Percentiles rank a stretch among this genome's conserved stretches.
These are phyloP conservation scores for Sporisorium scitamineum DNA, from an alignment of 1,284 basidiomycete genomes.

Conservation along the genomic window DNA sequence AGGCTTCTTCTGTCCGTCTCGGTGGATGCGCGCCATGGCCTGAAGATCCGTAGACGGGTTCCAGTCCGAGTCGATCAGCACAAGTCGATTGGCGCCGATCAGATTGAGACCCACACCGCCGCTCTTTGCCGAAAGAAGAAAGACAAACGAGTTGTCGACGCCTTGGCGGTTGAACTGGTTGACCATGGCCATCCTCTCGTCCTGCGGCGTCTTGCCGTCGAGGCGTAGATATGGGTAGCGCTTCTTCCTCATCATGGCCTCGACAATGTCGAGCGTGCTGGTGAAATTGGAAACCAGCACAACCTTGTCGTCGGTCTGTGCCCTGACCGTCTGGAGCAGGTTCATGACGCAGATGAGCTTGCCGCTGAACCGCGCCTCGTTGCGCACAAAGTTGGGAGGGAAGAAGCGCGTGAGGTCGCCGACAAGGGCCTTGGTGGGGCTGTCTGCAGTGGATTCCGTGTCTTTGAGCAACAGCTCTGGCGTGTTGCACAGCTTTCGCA, in stretches of 20 bases:
- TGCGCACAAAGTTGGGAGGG: slow-evolving; percentile 45
- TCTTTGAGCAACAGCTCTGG: slow-evolving; percentile 84
- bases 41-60: slow-evolving; percentile 88
- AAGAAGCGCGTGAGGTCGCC: slow-evolving; percentile 43
- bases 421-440: slow-evolving; percentile 41
- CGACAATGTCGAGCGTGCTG: slow-evolving; percentile 89
- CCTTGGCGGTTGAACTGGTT: slow-evolving; percentile 59
- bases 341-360: slow-evolving; percentile 81
- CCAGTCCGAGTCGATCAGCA: slow-evolving; percentile 91
- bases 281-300: slow-evolving; percentile 69
- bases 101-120: slow-evolving; percentile 98
- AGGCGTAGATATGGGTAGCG: slow-evolving; percentile 84
- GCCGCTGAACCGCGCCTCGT: slow-evolving; percentile 53
- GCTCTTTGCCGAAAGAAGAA: slow-evolving; percentile 94
- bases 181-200: slow-evolving; percentile 54
- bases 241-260: slow-evolving; percentile 82
- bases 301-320: slow-evolving; percentile 79
- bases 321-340: slow-evolving; percentile 76
- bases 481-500: slow-evolving; percentile 91
- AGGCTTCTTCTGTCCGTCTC: slow-evolving; percentile 89
- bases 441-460: slow-evolving; percentile 70
- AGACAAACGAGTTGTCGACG: slow-evolving; percentile 75
- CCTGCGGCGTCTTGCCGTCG: slow-evolving; percentile 75
- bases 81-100: slow-evolving; percentile 94
- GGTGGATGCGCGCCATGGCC: slow-evolving; percentile 90